Conservation (phyloP, 179 eudicot species). For the Silene noctiflora region DNA sequence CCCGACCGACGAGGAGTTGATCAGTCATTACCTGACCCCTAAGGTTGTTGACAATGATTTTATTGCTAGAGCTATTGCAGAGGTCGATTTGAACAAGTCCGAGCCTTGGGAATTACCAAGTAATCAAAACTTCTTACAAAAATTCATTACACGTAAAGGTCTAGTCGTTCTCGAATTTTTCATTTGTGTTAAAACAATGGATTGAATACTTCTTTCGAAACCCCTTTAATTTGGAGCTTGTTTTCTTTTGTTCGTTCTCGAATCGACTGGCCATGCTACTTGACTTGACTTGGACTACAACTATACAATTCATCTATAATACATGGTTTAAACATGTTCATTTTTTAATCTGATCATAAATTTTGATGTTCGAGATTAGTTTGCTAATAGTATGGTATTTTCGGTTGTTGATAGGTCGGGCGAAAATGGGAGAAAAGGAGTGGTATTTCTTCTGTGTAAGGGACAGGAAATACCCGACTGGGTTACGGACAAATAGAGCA, state of each 20-base stretch:
- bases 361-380: no score
- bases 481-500: constrained; percentile 85
- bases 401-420: constrained; percentile 41
- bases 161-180: neutral
- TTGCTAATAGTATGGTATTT: no score
- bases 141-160: neutral
- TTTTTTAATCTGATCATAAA: no score
- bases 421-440: constrained; percentile 89
- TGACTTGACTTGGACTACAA: no score
- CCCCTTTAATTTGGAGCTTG: no score
- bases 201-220: no score
- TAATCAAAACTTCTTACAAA: constrained; percentile 21
- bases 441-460: constrained; percentile 87
- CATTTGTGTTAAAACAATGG: no score
- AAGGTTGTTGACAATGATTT: constrained; percentile 36
- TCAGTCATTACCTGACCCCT: constrained; percentile 36
- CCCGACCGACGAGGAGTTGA: constrained; percentile 49
- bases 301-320: no score
- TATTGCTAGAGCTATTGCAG: constrained; percentile 43
- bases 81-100: constrained; percentile 49
- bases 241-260: no score
- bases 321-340: no score
- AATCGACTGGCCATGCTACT: no score
- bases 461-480: constrained; percentile 93
- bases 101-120: constrained; percentile 54